phyloP scores from a whole-genome alignment of 2,329 filamentous ascomycete genomes.

The Xylaria sp. region DNA sequence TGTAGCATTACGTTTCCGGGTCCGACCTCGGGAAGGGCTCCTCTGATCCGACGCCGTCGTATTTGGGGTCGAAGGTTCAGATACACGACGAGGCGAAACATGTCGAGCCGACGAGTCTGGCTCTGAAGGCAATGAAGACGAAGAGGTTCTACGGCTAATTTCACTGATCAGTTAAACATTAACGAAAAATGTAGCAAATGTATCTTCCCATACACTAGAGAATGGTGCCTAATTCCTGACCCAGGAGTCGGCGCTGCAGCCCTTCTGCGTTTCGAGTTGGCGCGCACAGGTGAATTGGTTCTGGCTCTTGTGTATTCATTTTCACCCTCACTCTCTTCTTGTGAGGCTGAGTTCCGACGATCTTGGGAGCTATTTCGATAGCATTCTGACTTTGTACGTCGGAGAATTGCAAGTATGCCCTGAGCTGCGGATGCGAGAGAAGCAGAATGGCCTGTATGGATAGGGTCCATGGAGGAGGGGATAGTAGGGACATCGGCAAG shows the following conservation, averaged over 20 bases:
- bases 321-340: neutral
- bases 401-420: constrained; percentile 18
- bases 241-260: constrained; percentile 12
- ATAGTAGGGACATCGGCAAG: constrained; percentile 3
- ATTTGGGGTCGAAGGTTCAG: neutral
- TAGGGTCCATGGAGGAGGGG: constrained; percentile 3
- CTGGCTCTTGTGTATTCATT: neutral
- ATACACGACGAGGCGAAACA: neutral
- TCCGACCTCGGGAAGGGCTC: constrained; percentile 27
- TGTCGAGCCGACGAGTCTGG: neutral
- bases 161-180: constrained; percentile 11
- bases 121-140: neutral
- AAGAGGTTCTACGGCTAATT: neutral
- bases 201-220: constrained; percentile 17
- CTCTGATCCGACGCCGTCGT: constrained; percentile 6
- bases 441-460: constrained; percentile 13
- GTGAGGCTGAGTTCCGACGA: neutral
- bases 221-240: neutral
- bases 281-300: constrained; percentile 24
- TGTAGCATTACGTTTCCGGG: constrained; percentile 28
- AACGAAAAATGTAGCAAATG: neutral
- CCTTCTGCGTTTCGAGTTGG: constrained; percentile 39
- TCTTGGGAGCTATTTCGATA: neutral
- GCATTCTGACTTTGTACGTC: constrained; percentile 29
- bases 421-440: constrained; percentile 9